Conservation (phyloP, 2,329 filamentous ascomycete genomes). For the Ramichloridium luteum region DNA sequence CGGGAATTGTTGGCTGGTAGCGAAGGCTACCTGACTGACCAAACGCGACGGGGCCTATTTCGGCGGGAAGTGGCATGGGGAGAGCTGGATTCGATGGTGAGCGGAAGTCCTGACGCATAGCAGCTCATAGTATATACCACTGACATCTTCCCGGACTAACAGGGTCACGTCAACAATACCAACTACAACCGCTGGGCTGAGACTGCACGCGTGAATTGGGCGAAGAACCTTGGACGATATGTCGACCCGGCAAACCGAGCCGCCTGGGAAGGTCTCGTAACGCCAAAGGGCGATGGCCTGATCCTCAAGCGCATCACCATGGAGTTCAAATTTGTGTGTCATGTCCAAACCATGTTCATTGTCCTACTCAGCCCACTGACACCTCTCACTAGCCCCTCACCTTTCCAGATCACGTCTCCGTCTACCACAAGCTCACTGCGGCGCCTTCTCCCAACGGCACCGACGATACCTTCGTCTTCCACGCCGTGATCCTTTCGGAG, state of each 20-base stretch:
- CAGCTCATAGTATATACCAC: too few relatives aligned
- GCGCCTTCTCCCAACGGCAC: constrained; percentile 24
- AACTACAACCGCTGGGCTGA: constrained; percentile 77
- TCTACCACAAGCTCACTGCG: constrained; percentile 63
- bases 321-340: constrained; percentile 78
- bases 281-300: constrained; percentile 53
- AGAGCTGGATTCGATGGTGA: constrained; percentile 56
- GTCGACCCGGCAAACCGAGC: constrained; percentile 48
- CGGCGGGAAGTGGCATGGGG: constrained; percentile 66
- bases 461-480: constrained; percentile 46
- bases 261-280: constrained; percentile 59
- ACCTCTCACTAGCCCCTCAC: constrained; percentile 53
- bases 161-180: constrained; percentile 75
- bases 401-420: constrained; percentile 70
- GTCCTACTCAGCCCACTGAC: too few relatives aligned
- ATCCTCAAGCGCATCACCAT: constrained; percentile 70
- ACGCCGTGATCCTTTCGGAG: constrained; percentile 62
- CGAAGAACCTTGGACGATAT: constrained; percentile 52
- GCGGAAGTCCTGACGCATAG: constrained; percentile 3
- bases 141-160: constrained; percentile 9
- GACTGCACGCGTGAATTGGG: constrained; percentile 67
- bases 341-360: too few relatives aligned
- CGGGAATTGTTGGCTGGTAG: constrained; percentile 57
- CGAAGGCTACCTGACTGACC: constrained; percentile 60
- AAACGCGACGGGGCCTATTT: constrained; percentile 50